These are phyloP conservation scores for Sphaerostilbella broomeana DNA, from an alignment of 2,329 filamentous ascomycete species.

Conservation along the genomic window DNA sequence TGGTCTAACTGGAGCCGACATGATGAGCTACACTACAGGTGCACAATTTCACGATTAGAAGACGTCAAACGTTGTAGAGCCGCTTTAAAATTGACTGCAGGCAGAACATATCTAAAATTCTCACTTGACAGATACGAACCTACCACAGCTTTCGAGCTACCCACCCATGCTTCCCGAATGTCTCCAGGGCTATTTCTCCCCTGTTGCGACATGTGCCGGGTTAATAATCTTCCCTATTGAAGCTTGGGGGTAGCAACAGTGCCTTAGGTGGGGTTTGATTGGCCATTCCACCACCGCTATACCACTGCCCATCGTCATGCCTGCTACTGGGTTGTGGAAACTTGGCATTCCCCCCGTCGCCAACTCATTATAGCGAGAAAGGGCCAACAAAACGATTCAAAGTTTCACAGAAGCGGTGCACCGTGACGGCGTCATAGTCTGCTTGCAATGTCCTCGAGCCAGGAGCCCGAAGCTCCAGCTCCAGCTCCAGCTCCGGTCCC, in stretches of 20 bases:
- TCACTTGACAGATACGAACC: no score
- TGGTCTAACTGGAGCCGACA: background rate
- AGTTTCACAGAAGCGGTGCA: constrained; percentile 10
- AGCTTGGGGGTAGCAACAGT: constrained; percentile 3
- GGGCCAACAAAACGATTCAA: constrained; percentile 7
- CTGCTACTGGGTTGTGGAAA: constrained; percentile 6
- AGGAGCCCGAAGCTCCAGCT: constrained; percentile 30
- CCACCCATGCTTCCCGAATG: no score
- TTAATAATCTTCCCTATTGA: constrained; percentile 26
- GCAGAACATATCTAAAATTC: no score
- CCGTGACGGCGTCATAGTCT: constrained; percentile 16
- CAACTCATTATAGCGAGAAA: background rate
- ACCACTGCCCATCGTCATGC: constrained; percentile 12
- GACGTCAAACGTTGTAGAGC: background rate
- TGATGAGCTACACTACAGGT: background rate
- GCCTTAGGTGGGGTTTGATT: constrained; percentile 13
- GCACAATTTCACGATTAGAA: background rate
- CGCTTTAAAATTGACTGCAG: no score
- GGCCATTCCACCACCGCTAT: constrained; percentile 12
- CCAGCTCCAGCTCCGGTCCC: constrained; percentile 14
- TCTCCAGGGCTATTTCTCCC: no score
- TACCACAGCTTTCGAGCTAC: no score
- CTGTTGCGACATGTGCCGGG: constrained; percentile 23
- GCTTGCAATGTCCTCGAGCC: constrained; percentile 30
- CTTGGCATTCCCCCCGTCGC: constrained; percentile 5